A percentile compares a stretch with the other conserved stretches of the same genome.
phyloP scores from a whole-genome alignment of 2,329 filamentous ascomycete genomes.

The Cladosporium sp. region DNA sequence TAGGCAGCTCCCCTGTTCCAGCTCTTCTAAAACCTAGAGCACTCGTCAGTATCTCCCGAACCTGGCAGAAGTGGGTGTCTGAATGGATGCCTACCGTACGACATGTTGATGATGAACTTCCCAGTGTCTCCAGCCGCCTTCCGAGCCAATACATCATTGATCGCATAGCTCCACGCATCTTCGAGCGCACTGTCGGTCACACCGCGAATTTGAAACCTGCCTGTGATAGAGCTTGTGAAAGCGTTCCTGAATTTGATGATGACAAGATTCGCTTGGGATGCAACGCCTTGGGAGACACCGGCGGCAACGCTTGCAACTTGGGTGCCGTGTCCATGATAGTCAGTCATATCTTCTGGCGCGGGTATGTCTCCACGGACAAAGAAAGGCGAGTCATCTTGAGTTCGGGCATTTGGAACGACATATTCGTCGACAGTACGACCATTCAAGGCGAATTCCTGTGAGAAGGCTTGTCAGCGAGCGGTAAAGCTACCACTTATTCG shows the following conservation, averaged over 20 bases:
- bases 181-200: background rate
- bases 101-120: constrained; percentile 2
- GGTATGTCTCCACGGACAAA: background rate
- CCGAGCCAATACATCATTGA: background rate
- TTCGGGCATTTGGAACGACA: constrained; percentile 1
- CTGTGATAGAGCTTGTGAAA: background rate
- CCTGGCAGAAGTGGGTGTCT: too few species aligned
- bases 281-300: background rate
- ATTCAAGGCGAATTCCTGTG: background rate
- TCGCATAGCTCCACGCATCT: constrained; percentile 3
- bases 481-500: too few species aligned
- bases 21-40: background rate
- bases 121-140: background rate
- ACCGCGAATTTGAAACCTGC: background rate
- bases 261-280: constrained; percentile 2
- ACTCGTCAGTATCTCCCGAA: too few species aligned
- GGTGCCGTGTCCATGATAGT: constrained; percentile 1
- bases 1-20: background rate
- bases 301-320: background rate
- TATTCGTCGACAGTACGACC: background rate
- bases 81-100: background rate
- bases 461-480: background rate
- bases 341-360: background rate
- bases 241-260: constrained; percentile 7
- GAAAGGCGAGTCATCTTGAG: background rate